phyloP scores from a whole-genome alignment of 495 filamentous ascomycete genomes.

The Margaritispora aquatica region DNA sequence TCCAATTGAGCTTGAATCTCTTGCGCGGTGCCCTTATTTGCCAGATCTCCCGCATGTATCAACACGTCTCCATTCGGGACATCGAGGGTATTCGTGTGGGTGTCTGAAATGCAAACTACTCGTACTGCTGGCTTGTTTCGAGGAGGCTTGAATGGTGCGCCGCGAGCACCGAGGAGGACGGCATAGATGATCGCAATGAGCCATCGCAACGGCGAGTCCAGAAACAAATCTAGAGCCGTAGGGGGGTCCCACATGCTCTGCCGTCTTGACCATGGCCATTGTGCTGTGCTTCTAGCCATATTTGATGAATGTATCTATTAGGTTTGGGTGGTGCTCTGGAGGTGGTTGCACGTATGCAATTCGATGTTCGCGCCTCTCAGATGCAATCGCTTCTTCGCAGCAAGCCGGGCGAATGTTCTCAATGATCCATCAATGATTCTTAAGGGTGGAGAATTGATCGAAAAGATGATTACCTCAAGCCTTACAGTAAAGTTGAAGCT shows the following conservation, averaged over 20 bases:
- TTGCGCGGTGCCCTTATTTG: constrained; percentile 59
- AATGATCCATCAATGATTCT: too few species aligned
- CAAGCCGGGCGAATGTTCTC: too few species aligned
- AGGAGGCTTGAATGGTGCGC: constrained; percentile 48
- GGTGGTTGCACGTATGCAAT: background rate
- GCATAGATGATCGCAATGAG: constrained; percentile 48
- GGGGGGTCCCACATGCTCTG: constrained; percentile 43
- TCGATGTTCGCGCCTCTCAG: too few species aligned
- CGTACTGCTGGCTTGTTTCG: constrained; percentile 50
- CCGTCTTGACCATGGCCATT: constrained; percentile 18
- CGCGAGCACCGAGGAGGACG: constrained; percentile 56
- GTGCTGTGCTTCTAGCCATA: background rate
- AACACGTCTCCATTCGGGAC: constrained; percentile 78
- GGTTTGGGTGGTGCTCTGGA: background rate
- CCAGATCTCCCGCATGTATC: constrained; percentile 85
- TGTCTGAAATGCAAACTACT: constrained; percentile 87
- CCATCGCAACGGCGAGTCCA: constrained; percentile 40
- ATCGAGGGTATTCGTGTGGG: constrained; percentile 55
- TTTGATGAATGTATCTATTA: background rate
- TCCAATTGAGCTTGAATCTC: constrained; percentile 73
- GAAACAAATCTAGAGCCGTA: constrained; percentile 40
- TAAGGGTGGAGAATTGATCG: too few species aligned
- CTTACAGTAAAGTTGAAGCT: too few species aligned
- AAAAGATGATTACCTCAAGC: too few species aligned
- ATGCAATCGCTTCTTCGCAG: too few species aligned